phyloP scores from a whole-genome alignment of 345 rosid species.

The Arabis alpina region DNA sequence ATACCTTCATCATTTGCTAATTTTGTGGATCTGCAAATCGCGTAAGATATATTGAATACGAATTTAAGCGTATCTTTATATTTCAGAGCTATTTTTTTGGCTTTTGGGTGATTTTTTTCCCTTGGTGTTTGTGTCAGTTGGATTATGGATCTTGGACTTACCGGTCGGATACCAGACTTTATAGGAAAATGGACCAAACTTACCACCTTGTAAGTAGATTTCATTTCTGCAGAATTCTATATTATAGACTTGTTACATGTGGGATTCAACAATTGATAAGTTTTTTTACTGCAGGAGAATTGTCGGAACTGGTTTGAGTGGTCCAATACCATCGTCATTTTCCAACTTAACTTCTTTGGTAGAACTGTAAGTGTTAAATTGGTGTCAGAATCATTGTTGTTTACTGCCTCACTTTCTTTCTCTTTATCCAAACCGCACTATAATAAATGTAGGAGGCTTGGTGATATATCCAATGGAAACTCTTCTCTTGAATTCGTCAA shows the following conservation, averaged over 20 bases:
- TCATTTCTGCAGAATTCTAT: neutral
- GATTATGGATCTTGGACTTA: slow-evolving; percentile 51
- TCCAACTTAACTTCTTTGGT: slow-evolving; percentile 54
- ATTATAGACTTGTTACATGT: neutral
- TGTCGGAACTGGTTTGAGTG: slow-evolving; percentile 58
- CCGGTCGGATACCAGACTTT: slow-evolving; percentile 61
- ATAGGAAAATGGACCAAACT: slow-evolving; percentile 61
- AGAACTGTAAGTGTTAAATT: slow-evolving; percentile 58
- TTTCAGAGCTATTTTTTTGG: neutral
- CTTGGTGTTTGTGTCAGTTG: slow-evolving; percentile 45
- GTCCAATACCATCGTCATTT: slow-evolving; percentile 67
- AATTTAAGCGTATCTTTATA: neutral
- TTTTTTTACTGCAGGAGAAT: slow-evolving; percentile 52
- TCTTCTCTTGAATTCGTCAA: slow-evolving; percentile 58
- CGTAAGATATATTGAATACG: slow-evolving; percentile 34
- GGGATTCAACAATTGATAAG: slow-evolving; percentile 1
- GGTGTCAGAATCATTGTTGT: neutral
- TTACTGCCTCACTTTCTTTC: slow-evolving; percentile 10
- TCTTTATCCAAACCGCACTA: neutral
- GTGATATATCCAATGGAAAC: slow-evolving; percentile 61
- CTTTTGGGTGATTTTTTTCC: neutral
- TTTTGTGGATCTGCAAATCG: slow-evolving; percentile 31
- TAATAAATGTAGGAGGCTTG: slow-evolving; percentile 58
- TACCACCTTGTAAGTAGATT: slow-evolving; percentile 47
- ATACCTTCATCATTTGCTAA: slow-evolving; percentile 60